These are phyloP conservation scores for Coemansia brasiliensis DNA, from an alignment of 192 early-diverging fungal species.

Conservation along the genomic window DNA sequence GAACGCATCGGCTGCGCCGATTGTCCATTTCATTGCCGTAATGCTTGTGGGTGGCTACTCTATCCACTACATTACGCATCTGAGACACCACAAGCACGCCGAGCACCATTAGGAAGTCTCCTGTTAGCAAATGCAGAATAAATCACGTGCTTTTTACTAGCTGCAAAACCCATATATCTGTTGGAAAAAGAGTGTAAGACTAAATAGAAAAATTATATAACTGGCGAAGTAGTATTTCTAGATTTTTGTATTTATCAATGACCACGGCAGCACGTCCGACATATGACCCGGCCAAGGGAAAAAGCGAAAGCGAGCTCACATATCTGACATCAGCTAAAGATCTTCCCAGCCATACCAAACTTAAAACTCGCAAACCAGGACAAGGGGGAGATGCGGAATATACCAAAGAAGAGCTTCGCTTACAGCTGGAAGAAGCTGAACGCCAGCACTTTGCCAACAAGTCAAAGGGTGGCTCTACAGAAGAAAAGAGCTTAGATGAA, in stretches of 20 bases:
- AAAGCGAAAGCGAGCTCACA: slow-evolving; percentile 62
- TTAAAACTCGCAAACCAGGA: slow-evolving; percentile 74
- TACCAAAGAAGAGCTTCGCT: slow-evolving; percentile 62
- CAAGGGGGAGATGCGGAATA: slow-evolving; percentile 63
- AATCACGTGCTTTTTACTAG: background rate
- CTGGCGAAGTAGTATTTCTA: background rate
- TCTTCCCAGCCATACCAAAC: slow-evolving; percentile 72
- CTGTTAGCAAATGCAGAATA: background rate
- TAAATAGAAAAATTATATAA: background rate
- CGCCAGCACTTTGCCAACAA: slow-evolving; percentile 64
- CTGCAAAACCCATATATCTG: too few relatives aligned
- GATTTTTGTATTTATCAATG: slow-evolving; percentile 26
- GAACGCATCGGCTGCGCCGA: slow-evolving; percentile 65
- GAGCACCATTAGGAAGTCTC: slow-evolving; percentile 67
- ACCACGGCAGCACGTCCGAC: slow-evolving; percentile 74
- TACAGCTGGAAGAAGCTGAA: slow-evolving; percentile 67
- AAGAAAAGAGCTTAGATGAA: slow-evolving; percentile 9
- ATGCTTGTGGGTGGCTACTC: slow-evolving; percentile 67
- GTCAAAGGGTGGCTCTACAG: slow-evolving; percentile 20
- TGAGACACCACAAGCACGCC: slow-evolving; percentile 81
- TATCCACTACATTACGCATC: slow-evolving; percentile 76
- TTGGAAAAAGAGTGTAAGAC: too few relatives aligned
- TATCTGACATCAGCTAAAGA: slow-evolving; percentile 68
- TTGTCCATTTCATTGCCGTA: slow-evolving; percentile 62
- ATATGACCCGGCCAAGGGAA: slow-evolving; percentile 74